Evolutionary conservation across 2,329 filamentous ascomycete genomes (phyloP), one percentile per base, ranked within the genome.

Genomic region (Gaeumannomyces tritici): DNA sequence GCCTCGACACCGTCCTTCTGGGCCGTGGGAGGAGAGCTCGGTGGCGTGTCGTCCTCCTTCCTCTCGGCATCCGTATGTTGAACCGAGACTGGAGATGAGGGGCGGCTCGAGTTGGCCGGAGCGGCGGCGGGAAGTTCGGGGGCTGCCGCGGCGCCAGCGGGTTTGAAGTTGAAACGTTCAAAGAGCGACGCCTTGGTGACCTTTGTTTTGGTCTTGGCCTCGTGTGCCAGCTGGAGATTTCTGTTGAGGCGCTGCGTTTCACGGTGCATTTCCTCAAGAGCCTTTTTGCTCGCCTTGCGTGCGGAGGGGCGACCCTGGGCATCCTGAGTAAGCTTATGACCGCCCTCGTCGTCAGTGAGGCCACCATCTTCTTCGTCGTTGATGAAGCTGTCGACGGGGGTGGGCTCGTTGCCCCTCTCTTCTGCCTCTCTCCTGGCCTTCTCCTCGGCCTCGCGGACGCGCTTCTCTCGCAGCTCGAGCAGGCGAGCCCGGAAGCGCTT

Each of bases 271-370:
- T 98, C 93, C 71, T 97, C 91, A 55, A 97, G 73, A 0, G 95
- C 95, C 75, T 92, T 97, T 77, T 93, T 98, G 77, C 93, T 93
- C 0, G 95, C 93, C 72, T 95, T 96, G 15, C 95, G 85, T 12
- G 84, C 82, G 4, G 88, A 85, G 4, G 69, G 68, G 1, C 64
- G 62, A 3, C 58, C 57, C 29, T 83, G 77, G 35, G 81, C 80
- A 54, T 83, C 78, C 70, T 93, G 89, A 0, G 89, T 90, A 57
- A 95, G 77, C 65, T 79, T 84, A 56, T 79, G 80, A n/a, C 82
- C 87, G 55, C 79, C 83, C 29, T 86, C 85, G 42, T 85, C 86
- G 63, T 89, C 86, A 2, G 79, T 81, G 60, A 84, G 80, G 63
- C 81, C 79, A n/a, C 78, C 80, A 57, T 80, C 75, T 26, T 76